These are phyloP conservation scores for Akanthomyces dipterigenus DNA, from an alignment of 2,329 filamentous ascomycete species.

Conservation along the genomic window DNA sequence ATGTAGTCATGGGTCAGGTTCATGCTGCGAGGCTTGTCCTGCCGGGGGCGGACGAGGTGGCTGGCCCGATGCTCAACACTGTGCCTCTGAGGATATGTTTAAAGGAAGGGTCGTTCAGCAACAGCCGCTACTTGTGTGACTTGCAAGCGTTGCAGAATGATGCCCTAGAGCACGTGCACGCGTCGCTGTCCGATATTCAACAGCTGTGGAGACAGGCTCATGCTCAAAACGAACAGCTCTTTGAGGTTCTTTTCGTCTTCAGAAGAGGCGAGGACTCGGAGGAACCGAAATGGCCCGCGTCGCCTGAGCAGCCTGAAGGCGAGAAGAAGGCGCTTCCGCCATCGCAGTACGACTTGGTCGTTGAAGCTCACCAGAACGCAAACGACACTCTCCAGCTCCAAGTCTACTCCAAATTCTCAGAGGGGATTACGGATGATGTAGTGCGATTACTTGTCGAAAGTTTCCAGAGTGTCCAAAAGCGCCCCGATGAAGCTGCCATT, in stretches of 20 bases:
- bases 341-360: not conserved
- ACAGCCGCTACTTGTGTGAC: not conserved
- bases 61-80: not conserved
- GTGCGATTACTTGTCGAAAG: not conserved
- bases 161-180: not conserved
- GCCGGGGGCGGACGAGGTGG: not conserved
- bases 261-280: not conserved
- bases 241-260: slow-evolving; percentile 1
- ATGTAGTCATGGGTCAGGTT: not conserved
- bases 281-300: not conserved
- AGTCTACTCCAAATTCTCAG: not conserved
- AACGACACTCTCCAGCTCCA: not conserved
- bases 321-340: not conserved
- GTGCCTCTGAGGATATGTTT: not conserved
- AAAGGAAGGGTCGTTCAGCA: not conserved
- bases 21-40: not conserved
- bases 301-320: not conserved
- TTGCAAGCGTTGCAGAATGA: not conserved
- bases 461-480: not conserved
- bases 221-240: not conserved
- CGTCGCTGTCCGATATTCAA: not conserved
- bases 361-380: not conserved
- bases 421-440: not conserved
- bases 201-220: not conserved
- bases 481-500: not conserved